phyloP scores from a whole-genome alignment of 352 stramenopile genomes.

The Globisporangium echinulatum region DNA sequence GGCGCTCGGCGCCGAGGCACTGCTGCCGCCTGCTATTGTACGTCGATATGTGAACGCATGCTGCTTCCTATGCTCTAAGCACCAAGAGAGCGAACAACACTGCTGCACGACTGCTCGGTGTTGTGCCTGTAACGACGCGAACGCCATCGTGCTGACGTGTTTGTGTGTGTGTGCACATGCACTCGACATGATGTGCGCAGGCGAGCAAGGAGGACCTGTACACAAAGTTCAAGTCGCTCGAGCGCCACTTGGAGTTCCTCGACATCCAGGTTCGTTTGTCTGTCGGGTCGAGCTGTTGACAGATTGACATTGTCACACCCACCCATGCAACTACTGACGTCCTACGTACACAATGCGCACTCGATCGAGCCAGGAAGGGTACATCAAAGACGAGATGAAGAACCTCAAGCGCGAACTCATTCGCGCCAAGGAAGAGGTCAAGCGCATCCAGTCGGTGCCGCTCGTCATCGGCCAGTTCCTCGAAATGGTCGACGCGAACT shows the following conservation, averaged over 20 bases:
- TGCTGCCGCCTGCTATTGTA: constrained; percentile 43
- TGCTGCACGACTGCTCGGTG: too few relatives aligned
- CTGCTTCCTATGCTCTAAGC: background rate
- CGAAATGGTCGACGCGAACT: constrained; percentile 99
- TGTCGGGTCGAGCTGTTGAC: background rate
- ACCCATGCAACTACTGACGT: background rate
- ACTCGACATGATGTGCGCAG: constrained; percentile 1
- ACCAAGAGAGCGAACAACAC: too few relatives aligned
- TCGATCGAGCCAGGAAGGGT: constrained; percentile 85
- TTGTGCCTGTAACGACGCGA: too few relatives aligned
- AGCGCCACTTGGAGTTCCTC: constrained; percentile 77
- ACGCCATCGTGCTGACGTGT: too few relatives aligned
- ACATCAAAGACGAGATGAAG: constrained; percentile 99
- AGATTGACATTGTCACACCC: background rate
- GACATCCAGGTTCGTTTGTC: constrained; percentile 57
- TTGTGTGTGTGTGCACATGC: too few relatives aligned
- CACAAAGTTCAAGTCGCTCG: constrained; percentile 71
- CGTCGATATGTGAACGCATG: constrained; percentile 1
- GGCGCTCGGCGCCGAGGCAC: constrained; percentile 37
- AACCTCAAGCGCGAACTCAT: constrained; percentile 99
- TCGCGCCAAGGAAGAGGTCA: constrained; percentile 98
- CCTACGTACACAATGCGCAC: too few relatives aligned
- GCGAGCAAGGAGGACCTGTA: constrained; percentile 72
- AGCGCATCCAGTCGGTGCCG: constrained; percentile 99
- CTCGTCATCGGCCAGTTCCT: constrained; percentile 99